phyloP scores from a whole-genome alignment of 495 filamentous ascomycete genomes.

The Chaetomium tenue region DNA sequence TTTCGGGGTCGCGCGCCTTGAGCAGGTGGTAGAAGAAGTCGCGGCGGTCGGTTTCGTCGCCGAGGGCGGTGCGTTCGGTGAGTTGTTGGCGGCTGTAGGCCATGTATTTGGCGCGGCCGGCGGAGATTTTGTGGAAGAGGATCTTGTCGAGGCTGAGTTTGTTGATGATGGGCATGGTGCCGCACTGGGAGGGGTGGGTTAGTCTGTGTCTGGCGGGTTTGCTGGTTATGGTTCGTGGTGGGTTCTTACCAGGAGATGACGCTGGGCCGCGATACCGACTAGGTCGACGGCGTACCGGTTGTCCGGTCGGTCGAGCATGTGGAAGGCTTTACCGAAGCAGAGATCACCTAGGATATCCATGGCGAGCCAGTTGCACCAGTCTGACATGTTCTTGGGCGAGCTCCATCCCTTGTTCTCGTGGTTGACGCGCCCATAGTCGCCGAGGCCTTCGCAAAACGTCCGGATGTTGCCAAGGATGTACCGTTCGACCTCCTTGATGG shows the following conservation, averaged over 20 bases:
- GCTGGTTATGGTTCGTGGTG: not conserved
- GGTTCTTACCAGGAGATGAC: slow-evolving; percentile 54
- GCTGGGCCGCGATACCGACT: slow-evolving; percentile 54
- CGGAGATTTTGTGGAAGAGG: slow-evolving; percentile 56
- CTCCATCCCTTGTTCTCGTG: slow-evolving; percentile 47
- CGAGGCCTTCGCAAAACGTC: slow-evolving; percentile 51
- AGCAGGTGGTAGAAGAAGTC: slow-evolving; percentile 64
- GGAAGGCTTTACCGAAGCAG: slow-evolving; percentile 67
- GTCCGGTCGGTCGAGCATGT: slow-evolving; percentile 62
- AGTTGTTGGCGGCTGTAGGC: slow-evolving; percentile 55
- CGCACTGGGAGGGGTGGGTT: slow-evolving; percentile 39
- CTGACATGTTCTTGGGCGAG: slow-evolving; percentile 54
- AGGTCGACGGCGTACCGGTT: slow-evolving; percentile 60
- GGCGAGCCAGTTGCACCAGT: slow-evolving; percentile 64
- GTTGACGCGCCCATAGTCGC: slow-evolving; percentile 37
- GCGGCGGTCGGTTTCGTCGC: slow-evolving; percentile 58
- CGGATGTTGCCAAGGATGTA: slow-evolving; percentile 56
- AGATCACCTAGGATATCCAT: slow-evolving; percentile 75
- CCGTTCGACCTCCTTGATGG: slow-evolving; percentile 56
- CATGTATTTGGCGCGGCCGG: slow-evolving; percentile 49
- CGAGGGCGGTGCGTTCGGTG: slow-evolving; percentile 53
- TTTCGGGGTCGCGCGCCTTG: slow-evolving; percentile 59
- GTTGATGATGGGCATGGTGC: slow-evolving; percentile 56
- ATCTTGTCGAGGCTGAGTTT: slow-evolving; percentile 56
- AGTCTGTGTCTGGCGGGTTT: too few relatives aligned